Base-by-base conservation (phyloP, 176 grass and related monocot species). In the Eremochloa ophiuroides region DNA sequence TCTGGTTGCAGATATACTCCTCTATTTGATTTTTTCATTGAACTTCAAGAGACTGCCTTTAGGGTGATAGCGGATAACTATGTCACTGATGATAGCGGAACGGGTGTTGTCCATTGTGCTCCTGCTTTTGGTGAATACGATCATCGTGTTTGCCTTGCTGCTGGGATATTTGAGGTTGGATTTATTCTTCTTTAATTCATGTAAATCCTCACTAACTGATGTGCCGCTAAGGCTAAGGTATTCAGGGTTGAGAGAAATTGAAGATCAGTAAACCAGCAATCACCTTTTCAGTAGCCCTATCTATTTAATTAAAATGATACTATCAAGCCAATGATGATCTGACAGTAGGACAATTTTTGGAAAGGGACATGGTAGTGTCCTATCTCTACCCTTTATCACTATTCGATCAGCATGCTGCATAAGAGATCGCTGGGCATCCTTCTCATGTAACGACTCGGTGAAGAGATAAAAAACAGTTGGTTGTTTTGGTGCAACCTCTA, bases 51-150 rank as follows among this genome's bases (percentile, higher is more conserved):
- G 39, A 84, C 80, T 61, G 93, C 96, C 39, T 99, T 99, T 83
- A 95, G 85, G 83, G 96, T 99, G 62, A 86, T 95, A 53, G 56
- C 91, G n/a, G 96, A 99, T 86, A 90, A 91, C 80, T 99, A 99
- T 89, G 96, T 99, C 44, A 95, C 96, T 27, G 90, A 99, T 85
- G 93, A 99, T 89, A 99, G 96, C 88, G 96, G 96, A 75, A 99
- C 96, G 27, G 96, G 96, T 81, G 82, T 99, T 77, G 96, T 99
- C 38, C 96, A 99, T 74, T 91, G 93, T 86, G 96, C 96, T 83
- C 96, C 96, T 71, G 96, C 91, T 48, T 99, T 93, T 85, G 96
- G 96, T 85, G 96, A 99, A 86, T 93, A 99, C 29, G 96, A 99
- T 61, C 92, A 95, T 87, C 96, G 93, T 37, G 96, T 91, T 63